Evolutionary conservation across 1,284 basidiomycete species (phyloP), one percentile per base, ranked within the genome.

Genomic region (Trichosporon asahii): DNA sequence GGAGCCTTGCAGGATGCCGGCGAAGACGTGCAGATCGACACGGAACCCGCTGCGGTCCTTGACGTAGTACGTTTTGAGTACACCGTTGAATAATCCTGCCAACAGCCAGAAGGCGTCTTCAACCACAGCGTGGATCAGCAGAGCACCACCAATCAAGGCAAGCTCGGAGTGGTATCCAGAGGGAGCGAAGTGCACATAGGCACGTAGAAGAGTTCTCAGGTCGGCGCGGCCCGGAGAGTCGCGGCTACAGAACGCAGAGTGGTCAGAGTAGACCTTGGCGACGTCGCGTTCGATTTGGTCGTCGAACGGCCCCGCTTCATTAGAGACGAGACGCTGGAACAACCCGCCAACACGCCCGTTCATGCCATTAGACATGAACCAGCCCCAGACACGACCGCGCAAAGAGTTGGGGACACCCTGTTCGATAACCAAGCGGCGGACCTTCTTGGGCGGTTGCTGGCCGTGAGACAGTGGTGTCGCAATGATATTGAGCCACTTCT

Each of bases 81-180:
- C 85, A 71, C 91, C 88, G 6, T 89, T 87, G 9, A 93, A 87
- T 76, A 97, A 91, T 3, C 93, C 93, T 7, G 79, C 78, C 11
- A 86, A 76, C 12, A 86, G 77, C 93, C 93, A 97, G 79, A 98
- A 98, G 0, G 93, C 91, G 73, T 96, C 93, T 81, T 97, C 94
- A 72, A 94, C 91, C 0, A 91, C 92, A 0, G 92, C 89, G 70
- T 94, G 90, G 31, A 93, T 85, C 0, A 97, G 83, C 29, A 96
- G 84, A 68, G 92, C 89, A 0, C 91, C 93, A 11, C 90, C 89
- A 65, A 97, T 88, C 18, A 89, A 84, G 2, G 90, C 89, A 70
- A 97, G 86, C 61, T 75, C 74, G 37, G 85, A 86, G 33, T 86
- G 85, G 79, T 94, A 95, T 67, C 88, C 87, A 9, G 92, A 91